phyloP scores from a whole-genome alignment of 495 filamentous ascomycete species.

The Thozetella sp. region DNA sequence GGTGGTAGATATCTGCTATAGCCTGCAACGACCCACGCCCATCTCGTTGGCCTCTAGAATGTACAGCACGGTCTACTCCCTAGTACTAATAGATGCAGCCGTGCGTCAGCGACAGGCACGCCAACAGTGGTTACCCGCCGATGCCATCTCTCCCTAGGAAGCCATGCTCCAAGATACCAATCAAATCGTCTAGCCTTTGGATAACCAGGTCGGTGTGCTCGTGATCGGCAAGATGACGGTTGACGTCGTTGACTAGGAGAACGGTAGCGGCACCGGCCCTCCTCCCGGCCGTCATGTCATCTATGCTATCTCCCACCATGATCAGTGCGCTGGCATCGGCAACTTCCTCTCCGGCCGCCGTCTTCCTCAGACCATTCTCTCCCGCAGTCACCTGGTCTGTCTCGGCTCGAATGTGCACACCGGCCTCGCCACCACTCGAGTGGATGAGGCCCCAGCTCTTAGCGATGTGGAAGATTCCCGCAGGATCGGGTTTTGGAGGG shows the following conservation, averaged over 20 bases:
- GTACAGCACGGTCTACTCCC: too few relatives aligned
- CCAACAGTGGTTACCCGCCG: background rate
- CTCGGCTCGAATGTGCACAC: constrained; percentile 15
- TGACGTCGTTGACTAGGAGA: constrained; percentile 79
- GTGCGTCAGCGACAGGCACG: too few relatives aligned
- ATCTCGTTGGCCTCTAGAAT: too few relatives aligned
- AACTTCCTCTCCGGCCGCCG: constrained; percentile 24
- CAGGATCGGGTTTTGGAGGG: constrained; percentile 87
- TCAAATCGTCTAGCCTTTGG: constrained; percentile 67
- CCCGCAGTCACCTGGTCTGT: constrained; percentile 16
- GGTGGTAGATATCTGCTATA: too few relatives aligned
- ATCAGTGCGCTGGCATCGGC: constrained; percentile 46
- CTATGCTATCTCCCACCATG: constrained; percentile 85
- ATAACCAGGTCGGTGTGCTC: constrained; percentile 78
- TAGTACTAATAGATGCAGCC: too few relatives aligned
- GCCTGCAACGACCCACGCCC: too few relatives aligned
- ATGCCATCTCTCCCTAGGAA: constrained; percentile 46
- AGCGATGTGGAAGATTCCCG: constrained; percentile 85
- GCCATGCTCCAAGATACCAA: constrained; percentile 69
- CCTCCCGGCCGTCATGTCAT: constrained; percentile 90
- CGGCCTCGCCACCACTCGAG: constrained; percentile 42
- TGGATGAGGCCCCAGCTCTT: constrained; percentile 67
- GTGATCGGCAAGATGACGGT: constrained; percentile 71
- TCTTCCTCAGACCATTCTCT: constrained; percentile 14
- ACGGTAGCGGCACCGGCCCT: constrained; percentile 88